Conservation (phyloP, 179 eudicot genomes). For the Vitellaria paradoxa region DNA sequence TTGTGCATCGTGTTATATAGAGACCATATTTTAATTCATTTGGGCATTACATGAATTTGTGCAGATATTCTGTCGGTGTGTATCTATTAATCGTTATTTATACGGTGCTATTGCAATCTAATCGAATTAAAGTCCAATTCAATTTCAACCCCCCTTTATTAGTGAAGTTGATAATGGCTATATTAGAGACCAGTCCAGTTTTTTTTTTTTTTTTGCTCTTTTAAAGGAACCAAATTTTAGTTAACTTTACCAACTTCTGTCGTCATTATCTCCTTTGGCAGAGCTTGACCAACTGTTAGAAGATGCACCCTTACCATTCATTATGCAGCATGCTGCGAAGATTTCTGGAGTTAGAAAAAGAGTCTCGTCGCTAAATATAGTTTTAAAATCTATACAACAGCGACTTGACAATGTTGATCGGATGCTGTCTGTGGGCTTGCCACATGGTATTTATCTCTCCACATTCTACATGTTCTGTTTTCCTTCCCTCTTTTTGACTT, state of each 20-base stretch:
- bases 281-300: constrained; percentile 88
- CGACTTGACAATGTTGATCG: constrained; percentile 87
- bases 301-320: constrained; percentile 90
- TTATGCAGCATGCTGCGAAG: constrained; percentile 88
- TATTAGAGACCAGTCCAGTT: too few species aligned
- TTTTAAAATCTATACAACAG: constrained; percentile 73
- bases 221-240: too few species aligned
- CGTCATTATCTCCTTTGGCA: constrained; percentile 25
- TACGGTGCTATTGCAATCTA: too few species aligned
- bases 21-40: too few species aligned
- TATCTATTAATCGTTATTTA: too few species aligned
- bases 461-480: background rate
- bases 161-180: too few species aligned
- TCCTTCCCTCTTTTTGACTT: background rate
- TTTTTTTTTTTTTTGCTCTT: too few species aligned
- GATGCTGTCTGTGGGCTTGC: constrained; percentile 50
- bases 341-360: constrained; percentile 78
- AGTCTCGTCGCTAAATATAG: constrained; percentile 62
- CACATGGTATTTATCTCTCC: constrained; percentile 45
- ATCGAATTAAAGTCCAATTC: too few species aligned
- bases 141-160: too few species aligned
- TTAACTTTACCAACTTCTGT: background rate
- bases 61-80: too few species aligned
- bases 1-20: too few species aligned
- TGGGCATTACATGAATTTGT: too few species aligned